Percentiles rank a stretch among this genome's conserved stretches.
Conservation (phyloP, 23 red algal species). For the Gracilaria gracilis region DNA sequence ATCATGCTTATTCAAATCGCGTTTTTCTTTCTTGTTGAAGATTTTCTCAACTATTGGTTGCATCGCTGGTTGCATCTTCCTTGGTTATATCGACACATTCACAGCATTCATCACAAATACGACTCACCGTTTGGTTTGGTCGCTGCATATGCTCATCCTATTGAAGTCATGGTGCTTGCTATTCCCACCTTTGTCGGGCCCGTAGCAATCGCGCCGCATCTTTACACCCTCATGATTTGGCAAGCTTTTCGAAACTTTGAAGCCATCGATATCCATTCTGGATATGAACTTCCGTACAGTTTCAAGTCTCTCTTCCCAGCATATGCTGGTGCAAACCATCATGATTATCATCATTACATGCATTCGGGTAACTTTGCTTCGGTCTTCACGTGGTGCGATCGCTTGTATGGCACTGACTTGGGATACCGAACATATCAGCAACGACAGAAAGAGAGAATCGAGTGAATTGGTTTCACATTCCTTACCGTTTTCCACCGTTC, state of each 20-base stretch:
- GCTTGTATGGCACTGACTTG: slow-evolving; percentile 72
- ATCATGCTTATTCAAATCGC: slow-evolving; percentile 78
- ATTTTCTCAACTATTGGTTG: slow-evolving; percentile 94
- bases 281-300: slow-evolving; percentile 84
- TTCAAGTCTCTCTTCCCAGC: slow-evolving; percentile 74
- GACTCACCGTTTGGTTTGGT: slow-evolving; percentile 85
- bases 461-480: neutral
- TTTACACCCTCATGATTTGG: slow-evolving; percentile 93
- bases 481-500: neutral
- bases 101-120: slow-evolving; percentile 92
- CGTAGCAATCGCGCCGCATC: slow-evolving; percentile 78
- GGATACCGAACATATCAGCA: slow-evolving; percentile 44
- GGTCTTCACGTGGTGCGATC: slow-evolving; percentile 80
- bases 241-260: slow-evolving; percentile 86
- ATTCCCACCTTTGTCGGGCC: slow-evolving; percentile 91
- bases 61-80: slow-evolving; percentile 91
- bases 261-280: slow-evolving; percentile 93
- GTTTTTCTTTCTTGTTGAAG: slow-evolving; percentile 96
- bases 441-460: neutral
- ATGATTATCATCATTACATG: slow-evolving; percentile 98
- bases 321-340: slow-evolving; percentile 89
- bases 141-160: slow-evolving; percentile 90
- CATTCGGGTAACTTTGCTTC: slow-evolving; percentile 98
- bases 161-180: slow-evolving; percentile 88
- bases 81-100: slow-evolving; percentile 87